Evolutionary conservation across 306 rosid species (phyloP).

Genomic region (Gastrolobium villosum): DNA sequence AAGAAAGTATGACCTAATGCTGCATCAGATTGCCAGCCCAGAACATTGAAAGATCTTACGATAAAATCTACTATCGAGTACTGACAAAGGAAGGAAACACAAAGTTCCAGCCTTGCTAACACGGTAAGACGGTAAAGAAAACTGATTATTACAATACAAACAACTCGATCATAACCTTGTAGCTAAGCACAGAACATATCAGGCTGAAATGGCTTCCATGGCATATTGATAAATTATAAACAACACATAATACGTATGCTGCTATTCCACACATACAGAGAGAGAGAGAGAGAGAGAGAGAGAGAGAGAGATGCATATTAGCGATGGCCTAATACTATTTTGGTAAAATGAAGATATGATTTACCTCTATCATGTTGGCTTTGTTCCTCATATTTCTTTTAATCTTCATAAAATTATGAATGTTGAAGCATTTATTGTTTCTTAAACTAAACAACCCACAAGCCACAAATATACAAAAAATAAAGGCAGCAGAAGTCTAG

Average conservation of each 20-base stretch:
- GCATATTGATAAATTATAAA: background rate
- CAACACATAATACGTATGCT: background rate
- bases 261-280: background rate
- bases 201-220: background rate
- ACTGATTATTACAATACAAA: background rate
- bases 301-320: background rate
- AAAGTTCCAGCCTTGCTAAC: background rate
- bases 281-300: constrained; percentile 20
- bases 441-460: background rate
- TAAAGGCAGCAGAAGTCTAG: background rate
- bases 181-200: background rate
- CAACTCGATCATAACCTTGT: background rate
- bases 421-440: background rate
- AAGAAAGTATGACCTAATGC: constrained; percentile 9
- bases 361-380: background rate
- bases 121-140: constrained; percentile 6
- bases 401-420: background rate
- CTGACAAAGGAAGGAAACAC: background rate
- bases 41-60: background rate
- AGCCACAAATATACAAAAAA: background rate
- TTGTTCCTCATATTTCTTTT: background rate
- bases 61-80: background rate
- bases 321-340: constrained; percentile 14
- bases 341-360: background rate
- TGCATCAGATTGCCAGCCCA: background rate